These are phyloP conservation scores for Fusarium napiforme DNA, from an alignment of 2,329 filamentous ascomycete genomes.

Conservation along the genomic window DNA sequence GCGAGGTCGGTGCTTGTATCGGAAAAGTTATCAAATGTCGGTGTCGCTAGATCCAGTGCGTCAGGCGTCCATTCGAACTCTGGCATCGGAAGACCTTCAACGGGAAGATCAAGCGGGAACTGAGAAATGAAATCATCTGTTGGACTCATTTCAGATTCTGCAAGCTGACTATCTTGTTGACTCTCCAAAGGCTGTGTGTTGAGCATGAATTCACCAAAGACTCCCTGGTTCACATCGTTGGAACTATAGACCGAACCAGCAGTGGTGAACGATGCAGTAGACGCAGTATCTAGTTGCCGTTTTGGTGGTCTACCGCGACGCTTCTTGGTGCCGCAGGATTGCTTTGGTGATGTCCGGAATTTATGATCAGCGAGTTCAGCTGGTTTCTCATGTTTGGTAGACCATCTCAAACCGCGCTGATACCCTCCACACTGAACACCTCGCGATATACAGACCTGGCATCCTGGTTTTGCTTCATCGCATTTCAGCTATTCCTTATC, in stretches of 20 bases:
- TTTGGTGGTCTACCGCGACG: slow-evolving; percentile 30
- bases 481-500: slow-evolving; percentile 40
- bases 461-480: slow-evolving; percentile 39
- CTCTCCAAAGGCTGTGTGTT: neutral
- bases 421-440: slow-evolving; percentile 42
- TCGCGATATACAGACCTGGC: slow-evolving; percentile 35
- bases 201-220: slow-evolving; percentile 24
- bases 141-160: neutral
- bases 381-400: slow-evolving; percentile 36
- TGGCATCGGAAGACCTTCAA: neutral
- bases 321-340: slow-evolving; percentile 2
- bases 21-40: neutral
- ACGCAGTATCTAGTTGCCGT: neutral
- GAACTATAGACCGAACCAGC: neutral
- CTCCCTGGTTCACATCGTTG: neutral
- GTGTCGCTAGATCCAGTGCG: slow-evolving; percentile 5
- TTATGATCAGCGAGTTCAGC: slow-evolving; percentile 18
- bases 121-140: slow-evolving; percentile 3
- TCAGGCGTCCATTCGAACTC: slow-evolving; percentile 22
- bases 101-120: slow-evolving; percentile 2
- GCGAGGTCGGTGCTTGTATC: slow-evolving; percentile 4
- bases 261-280: neutral
- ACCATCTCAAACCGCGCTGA: slow-evolving; percentile 35
- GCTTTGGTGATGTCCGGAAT: slow-evolving; percentile 2
- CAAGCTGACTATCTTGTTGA: neutral